A percentile compares a stretch with the other conserved stretches of the same genome.
Conservation (phyloP, 768 basidiomycete species). For the button mushroom (Agaricus bisporus) region DNA sequence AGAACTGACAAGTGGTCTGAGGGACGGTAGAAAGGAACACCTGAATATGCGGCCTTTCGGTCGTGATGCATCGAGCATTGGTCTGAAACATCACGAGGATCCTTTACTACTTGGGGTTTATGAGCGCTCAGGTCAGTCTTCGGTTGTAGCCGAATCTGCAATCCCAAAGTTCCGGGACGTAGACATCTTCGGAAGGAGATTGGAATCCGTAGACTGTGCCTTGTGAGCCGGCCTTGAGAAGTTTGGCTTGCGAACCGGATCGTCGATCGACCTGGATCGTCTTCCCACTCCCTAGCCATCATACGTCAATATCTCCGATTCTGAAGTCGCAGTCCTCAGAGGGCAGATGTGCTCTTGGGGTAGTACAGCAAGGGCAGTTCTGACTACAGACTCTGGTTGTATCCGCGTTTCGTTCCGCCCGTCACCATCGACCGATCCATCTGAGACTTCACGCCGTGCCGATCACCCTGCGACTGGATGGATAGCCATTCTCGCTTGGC, state of each 20-base stretch:
- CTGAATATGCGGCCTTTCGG: constrained; percentile 21
- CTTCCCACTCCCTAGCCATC: constrained; percentile 33
- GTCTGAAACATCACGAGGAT: constrained; percentile 30
- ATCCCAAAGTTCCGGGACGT: constrained; percentile 41
- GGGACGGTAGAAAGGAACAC: not conserved
- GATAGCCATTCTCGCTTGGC: constrained; percentile 17
- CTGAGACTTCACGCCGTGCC: constrained; percentile 36
- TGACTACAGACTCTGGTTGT: constrained; percentile 29
- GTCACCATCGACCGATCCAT: constrained; percentile 28
- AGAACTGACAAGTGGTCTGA: not conserved
- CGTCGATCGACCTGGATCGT: constrained; percentile 33
- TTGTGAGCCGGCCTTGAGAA: constrained; percentile 37
- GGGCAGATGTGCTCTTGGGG: constrained; percentile 23
- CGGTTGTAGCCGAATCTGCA: constrained; percentile 46
- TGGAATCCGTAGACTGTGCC: constrained; percentile 36
- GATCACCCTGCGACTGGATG: constrained; percentile 31
- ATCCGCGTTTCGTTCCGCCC: constrained; percentile 40
- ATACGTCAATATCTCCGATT: constrained; percentile 33
- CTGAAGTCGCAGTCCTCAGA: constrained; percentile 33
- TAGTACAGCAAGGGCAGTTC: constrained; percentile 28
- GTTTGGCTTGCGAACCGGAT: constrained; percentile 42
- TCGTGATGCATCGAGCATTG: constrained; percentile 23
- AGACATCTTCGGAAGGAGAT: constrained; percentile 39
- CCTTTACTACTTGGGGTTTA: constrained; percentile 28
- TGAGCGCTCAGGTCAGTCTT: constrained; percentile 27